A percentile compares a stretch with the other conserved stretches of the same genome.
Evolutionary conservation across 345 rosid genomes (phyloP).

Genomic region (Physaria fendleri): DNA sequence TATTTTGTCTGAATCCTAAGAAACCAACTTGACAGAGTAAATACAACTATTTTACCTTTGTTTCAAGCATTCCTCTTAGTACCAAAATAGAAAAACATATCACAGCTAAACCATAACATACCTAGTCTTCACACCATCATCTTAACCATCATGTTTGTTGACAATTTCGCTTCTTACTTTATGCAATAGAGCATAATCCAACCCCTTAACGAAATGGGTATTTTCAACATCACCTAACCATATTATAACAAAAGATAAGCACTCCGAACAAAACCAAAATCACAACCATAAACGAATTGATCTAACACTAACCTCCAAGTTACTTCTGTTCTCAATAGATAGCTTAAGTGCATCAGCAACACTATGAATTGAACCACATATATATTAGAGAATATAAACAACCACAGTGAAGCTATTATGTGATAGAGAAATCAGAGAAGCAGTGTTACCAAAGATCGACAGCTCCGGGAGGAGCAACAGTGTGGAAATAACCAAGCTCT

Average conservation of each 20-base stretch:
- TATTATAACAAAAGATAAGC: not conserved
- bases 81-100: too few relatives aligned
- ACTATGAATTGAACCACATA: constrained; percentile 17
- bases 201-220: constrained; percentile 94
- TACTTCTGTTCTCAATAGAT: constrained; percentile 97
- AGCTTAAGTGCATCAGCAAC: constrained; percentile 76
- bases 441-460: constrained; percentile 52
- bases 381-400: not conserved
- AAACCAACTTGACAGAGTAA: too few relatives aligned
- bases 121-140: constrained; percentile 65
- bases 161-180: constrained; percentile 93
- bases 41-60: too few relatives aligned
- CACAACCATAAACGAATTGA: not conserved
- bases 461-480: constrained; percentile 94
- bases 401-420: too few relatives aligned
- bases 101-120: not conserved
- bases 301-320: constrained; percentile 75
- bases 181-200: constrained; percentile 87
- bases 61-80: too few relatives aligned
- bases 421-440: not conserved
- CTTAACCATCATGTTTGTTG: constrained; percentile 73
- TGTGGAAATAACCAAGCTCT: constrained; percentile 83
- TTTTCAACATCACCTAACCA: constrained; percentile 86
- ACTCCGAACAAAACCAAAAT: not conserved
- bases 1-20: too few relatives aligned